Evolutionary conservation across 345 rosid genomes (phyloP).

Genomic region (Linum lewisii): DNA sequence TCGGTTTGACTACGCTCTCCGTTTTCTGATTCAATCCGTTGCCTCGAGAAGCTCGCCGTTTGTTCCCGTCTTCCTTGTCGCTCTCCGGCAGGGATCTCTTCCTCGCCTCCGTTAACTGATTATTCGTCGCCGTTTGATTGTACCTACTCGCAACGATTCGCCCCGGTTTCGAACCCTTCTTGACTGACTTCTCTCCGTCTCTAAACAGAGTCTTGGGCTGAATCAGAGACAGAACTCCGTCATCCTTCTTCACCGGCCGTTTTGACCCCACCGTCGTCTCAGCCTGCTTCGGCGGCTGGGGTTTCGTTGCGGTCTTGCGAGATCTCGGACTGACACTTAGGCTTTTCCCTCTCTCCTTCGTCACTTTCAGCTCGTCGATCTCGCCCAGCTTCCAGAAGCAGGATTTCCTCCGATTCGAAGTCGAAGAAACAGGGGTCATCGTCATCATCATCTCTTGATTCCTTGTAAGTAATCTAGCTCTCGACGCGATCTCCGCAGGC

Average conservation of each 20-base stretch:
- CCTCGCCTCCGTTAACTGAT: slow-evolving; percentile 25
- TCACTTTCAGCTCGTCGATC: slow-evolving; percentile 55
- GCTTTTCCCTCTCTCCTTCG: slow-evolving; percentile 64
- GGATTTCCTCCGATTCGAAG: slow-evolving; percentile 67
- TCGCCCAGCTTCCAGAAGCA: slow-evolving; percentile 85
- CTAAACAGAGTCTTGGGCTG: slow-evolving; percentile 78
- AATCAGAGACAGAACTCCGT: slow-evolving; percentile 35
- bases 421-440: slow-evolving; percentile 50
- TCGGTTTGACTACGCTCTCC: not conserved
- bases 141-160: slow-evolving; percentile 73
- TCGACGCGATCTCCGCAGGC: slow-evolving; percentile 66
- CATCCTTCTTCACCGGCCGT: slow-evolving; percentile 64
- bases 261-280: slow-evolving; percentile 53
- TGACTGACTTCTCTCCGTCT: slow-evolving; percentile 60
- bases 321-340: slow-evolving; percentile 65
- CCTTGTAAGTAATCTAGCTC: slow-evolving; percentile 25
- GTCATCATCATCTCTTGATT: slow-evolving; percentile 27
- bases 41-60: slow-evolving; percentile 55
- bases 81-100: slow-evolving; percentile 67
- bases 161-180: slow-evolving; percentile 58
- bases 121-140: slow-evolving; percentile 31
- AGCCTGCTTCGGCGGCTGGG: slow-evolving; percentile 49
- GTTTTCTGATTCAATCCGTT: slow-evolving; percentile 6
- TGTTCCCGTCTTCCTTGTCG: slow-evolving; percentile 47
- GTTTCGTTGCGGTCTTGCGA: slow-evolving; percentile 41